phyloP scores from a whole-genome alignment of 1,284 basidiomycete species.

The Puccinia coronata region DNA sequence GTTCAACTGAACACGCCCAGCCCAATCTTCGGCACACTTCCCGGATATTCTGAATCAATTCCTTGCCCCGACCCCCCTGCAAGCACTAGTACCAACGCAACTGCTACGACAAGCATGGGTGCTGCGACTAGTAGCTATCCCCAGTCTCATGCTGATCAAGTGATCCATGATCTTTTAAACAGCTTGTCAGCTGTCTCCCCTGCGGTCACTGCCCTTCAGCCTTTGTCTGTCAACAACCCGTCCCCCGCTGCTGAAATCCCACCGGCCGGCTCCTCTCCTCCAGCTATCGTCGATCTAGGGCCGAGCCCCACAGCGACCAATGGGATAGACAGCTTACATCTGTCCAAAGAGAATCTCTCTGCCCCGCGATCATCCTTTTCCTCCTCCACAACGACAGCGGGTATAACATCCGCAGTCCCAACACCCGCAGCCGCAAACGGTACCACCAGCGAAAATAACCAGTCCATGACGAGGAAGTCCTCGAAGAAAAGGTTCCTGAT shows the following conservation, averaged over 20 bases:
- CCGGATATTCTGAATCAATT: neutral
- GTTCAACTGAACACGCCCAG: slow-evolving; percentile 10
- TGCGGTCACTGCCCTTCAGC: neutral
- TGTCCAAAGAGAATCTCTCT: neutral
- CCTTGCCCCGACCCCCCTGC: neutral
- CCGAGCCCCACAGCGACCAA: neutral
- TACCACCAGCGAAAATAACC: neutral
- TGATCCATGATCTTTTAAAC: neutral
- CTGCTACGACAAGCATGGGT: neutral
- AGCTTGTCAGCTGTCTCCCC: neutral
- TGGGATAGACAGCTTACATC: neutral
- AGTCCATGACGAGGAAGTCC: neutral
- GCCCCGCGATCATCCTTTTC: neutral
- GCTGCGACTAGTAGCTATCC: neutral
- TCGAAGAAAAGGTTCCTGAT: slow-evolving; percentile 1
- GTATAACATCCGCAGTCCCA: neutral
- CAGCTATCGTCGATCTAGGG: neutral
- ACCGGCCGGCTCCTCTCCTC: neutral
- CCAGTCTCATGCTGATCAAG: neutral
- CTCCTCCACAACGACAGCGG: neutral
- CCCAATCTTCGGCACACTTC: neutral
- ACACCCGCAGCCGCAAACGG: neutral
- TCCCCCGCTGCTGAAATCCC: neutral
- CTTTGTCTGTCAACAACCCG: neutral
- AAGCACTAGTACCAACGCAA: neutral